A percentile compares a stretch with the other conserved stretches of the same genome.
Evolutionary conservation across 441 rosid species (phyloP).

Genomic region (Populus hybrid): DNA sequence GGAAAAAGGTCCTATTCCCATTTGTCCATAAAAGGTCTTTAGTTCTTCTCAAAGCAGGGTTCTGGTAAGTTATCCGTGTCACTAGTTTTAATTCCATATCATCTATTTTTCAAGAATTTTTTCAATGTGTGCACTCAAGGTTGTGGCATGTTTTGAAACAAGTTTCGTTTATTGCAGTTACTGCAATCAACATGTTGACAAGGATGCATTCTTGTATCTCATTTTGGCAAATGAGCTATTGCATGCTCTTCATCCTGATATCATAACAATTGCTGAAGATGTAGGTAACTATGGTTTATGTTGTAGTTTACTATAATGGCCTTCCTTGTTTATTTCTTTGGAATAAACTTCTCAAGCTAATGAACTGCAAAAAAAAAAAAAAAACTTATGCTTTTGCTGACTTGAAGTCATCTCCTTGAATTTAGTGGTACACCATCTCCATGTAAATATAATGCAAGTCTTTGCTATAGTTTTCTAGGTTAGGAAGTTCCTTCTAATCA

Average conservation of each 20-base stretch:
- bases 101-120: slow-evolving; percentile 1
- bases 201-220: slow-evolving; percentile 86
- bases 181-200: slow-evolving; percentile 92
- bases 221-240: slow-evolving; percentile 90
- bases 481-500: background rate
- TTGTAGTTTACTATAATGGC: background rate
- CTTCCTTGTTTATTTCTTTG: background rate
- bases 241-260: slow-evolving; percentile 78
- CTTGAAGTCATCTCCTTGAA: background rate
- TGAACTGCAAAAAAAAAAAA: background rate
- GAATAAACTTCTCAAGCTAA: background rate
- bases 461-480: background rate
- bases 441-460: background rate
- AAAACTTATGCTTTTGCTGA: no score
- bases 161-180: slow-evolving; percentile 54
- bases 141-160: slow-evolving; percentile 14
- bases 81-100: background rate
- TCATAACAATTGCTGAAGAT: slow-evolving; percentile 95
- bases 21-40: background rate
- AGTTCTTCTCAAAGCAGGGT: background rate
- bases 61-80: background rate
- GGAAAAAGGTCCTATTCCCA: background rate
- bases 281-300: slow-evolving; percentile 44
- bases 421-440: background rate
- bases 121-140: background rate